These are phyloP conservation scores for Ceratocystis diversiconidia DNA, from an alignment of 2,329 filamentous ascomycete genomes.

Conservation along the genomic window DNA sequence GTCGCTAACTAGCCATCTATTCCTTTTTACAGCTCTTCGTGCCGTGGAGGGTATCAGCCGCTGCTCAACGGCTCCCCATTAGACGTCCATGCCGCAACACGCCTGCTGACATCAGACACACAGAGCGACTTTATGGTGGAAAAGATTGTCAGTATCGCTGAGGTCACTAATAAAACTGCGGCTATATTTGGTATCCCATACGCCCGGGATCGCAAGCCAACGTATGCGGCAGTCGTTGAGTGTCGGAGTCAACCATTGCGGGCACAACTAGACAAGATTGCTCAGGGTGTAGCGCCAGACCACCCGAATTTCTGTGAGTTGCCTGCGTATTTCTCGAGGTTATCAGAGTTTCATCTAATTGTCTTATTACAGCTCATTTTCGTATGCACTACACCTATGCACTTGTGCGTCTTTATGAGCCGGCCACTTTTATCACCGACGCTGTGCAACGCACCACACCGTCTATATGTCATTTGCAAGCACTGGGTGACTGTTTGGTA, in stretches of 20 bases:
- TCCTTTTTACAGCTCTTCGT: slow-evolving; percentile 10
- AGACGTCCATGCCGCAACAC: slow-evolving; percentile 15
- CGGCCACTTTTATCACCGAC: slow-evolving; percentile 26
- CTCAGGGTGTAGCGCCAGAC: slow-evolving; percentile 13
- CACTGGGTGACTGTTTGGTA: slow-evolving; percentile 26
- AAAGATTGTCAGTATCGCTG: slow-evolving; percentile 16
- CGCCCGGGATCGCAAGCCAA: slow-evolving; percentile 16
- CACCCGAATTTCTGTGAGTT: slow-evolving; percentile 14
- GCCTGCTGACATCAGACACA: slow-evolving; percentile 11
- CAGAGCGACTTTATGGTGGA: slow-evolving; percentile 17
- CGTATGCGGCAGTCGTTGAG: slow-evolving; percentile 15
- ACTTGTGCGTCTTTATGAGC: slow-evolving; percentile 28
- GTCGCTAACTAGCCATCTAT: not conserved
- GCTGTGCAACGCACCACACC: slow-evolving; percentile 22
- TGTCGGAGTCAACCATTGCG: slow-evolving; percentile 12
- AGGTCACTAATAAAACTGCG: slow-evolving; percentile 15
- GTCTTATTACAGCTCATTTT: slow-evolving; percentile 19
- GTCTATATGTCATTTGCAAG: slow-evolving; percentile 24
- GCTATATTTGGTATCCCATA: slow-evolving; percentile 17
- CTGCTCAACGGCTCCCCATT: slow-evolving; percentile 14
- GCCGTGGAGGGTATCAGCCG: slow-evolving; percentile 15
- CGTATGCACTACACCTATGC: slow-evolving; percentile 27
- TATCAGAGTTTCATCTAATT: not conserved
- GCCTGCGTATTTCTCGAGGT: too few species aligned
- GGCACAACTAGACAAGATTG: slow-evolving; percentile 16